A percentile compares a stretch with the other conserved stretches of the same genome.
Evolutionary conservation across 2,329 filamentous ascomycete species (phyloP).

Genomic region (Moelleriella libera): DNA sequence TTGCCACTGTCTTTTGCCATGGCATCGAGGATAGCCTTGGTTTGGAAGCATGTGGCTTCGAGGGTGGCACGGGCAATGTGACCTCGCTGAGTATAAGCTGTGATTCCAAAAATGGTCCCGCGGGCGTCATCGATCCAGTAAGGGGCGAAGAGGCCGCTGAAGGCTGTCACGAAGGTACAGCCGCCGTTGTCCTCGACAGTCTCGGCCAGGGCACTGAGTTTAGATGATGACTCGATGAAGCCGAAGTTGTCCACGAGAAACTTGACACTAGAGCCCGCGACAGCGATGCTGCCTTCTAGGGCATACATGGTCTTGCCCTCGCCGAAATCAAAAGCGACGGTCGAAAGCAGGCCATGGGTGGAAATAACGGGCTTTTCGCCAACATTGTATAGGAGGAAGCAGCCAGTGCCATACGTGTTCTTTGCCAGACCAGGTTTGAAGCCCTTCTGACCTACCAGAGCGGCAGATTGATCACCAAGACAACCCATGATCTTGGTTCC

Average conservation of each 20-base stretch:
- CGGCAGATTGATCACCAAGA: slow-evolving; percentile 69
- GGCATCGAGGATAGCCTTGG: slow-evolving; percentile 65
- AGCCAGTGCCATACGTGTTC: slow-evolving; percentile 78
- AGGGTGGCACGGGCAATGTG: slow-evolving; percentile 70
- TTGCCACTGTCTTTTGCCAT: slow-evolving; percentile 74
- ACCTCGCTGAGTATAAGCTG: slow-evolving; percentile 60
- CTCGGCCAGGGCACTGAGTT: slow-evolving; percentile 31
- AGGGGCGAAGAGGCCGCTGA: slow-evolving; percentile 67
- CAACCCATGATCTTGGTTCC: slow-evolving; percentile 62
- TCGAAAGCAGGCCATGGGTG: slow-evolving; percentile 60
- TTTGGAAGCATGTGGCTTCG: slow-evolving; percentile 73
- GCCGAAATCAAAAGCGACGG: slow-evolving; percentile 66
- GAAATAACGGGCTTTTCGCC: slow-evolving; percentile 69
- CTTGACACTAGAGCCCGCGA: slow-evolving; percentile 63
- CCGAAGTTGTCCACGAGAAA: slow-evolving; percentile 46
- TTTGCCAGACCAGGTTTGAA: slow-evolving; percentile 66
- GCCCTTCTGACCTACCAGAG: slow-evolving; percentile 65
- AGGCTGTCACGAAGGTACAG: slow-evolving; percentile 65
- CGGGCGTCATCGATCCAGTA: slow-evolving; percentile 79
- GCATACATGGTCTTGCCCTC: slow-evolving; percentile 55
- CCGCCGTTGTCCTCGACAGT: slow-evolving; percentile 55
- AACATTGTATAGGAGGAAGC: slow-evolving; percentile 74
- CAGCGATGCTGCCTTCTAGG: slow-evolving; percentile 63
- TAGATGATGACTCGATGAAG: slow-evolving; percentile 33
- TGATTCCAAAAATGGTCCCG: slow-evolving; percentile 68